Base-by-base conservation (phyloP, 148 eudicot genomes). In the Dianthus caryophyllus region DNA sequence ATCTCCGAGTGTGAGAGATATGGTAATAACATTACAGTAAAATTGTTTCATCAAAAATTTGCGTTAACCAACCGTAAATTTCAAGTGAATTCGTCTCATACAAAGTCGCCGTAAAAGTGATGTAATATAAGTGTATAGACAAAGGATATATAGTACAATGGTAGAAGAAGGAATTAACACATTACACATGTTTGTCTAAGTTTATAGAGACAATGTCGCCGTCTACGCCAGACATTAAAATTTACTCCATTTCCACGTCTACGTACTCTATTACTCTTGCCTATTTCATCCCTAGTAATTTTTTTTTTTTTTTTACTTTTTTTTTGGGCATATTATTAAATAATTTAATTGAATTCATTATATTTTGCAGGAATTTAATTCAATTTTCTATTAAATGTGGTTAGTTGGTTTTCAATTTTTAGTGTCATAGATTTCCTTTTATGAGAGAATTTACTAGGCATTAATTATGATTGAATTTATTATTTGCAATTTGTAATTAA, bases 141-240 rank as follows among this genome's bases (percentile, higher is more conserved):
- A 41, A 26, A 44, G 66, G 14, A 47, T 16, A 15, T 33, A 7
- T 6, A 64, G 20, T 46, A 16, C 6, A 44, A n/a, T 25, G 0
- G 9, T n/a, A 7, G 21, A 14, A 67, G 38, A 43, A 54, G 21
- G 11, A 13, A 38, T 24, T n/a, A 33, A 27, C n/a, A n/a, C n/a
- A n/a, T n/a, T n/a, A 5, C 9, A 16, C n/a, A 4, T 38, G 58
- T 68, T 24, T 68, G 77, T 68, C 73, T 51, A 0, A 8, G 77
- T 54, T 33, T 36, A 63, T 46, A 24, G 69, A 46, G 73, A 75
- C 78, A 75, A 47, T 12, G 73, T 69, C 78, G 73, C 73, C 78
- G 73, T 75, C 69, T 55, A 38, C 47, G 25, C 12, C 78, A 69
- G 78, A 68, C 58, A 43, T 68, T 46, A 26, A 57, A 69, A 69